Evolutionary conservation across 345 rosid genomes (phyloP).

Genomic region (Bruguiera parviflora): DNA sequence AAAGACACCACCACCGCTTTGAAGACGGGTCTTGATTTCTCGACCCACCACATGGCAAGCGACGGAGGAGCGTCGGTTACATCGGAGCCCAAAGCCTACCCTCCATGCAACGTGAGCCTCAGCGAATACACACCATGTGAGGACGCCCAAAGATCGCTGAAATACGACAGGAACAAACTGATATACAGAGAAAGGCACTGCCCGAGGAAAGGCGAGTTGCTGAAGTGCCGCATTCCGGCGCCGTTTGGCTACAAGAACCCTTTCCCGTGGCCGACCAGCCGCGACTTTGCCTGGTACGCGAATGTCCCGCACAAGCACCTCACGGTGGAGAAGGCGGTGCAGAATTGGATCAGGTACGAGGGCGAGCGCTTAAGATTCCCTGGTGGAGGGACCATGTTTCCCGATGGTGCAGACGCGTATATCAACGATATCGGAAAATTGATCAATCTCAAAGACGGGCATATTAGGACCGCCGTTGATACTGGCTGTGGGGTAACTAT

Average conservation of each 20-base stretch:
- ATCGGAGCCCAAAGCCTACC: conserved; percentile 17
- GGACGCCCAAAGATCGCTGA: conserved; percentile 33
- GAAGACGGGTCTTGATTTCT: conserved; percentile 14
- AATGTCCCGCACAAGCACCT: conserved; percentile 53
- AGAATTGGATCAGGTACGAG: conserved; percentile 49
- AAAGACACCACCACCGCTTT: not conserved
- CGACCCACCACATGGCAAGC: conserved; percentile 9
- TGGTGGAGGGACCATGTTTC: conserved; percentile 58
- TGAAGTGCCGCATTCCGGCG: conserved; percentile 27
- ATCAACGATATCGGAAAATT: conserved; percentile 32
- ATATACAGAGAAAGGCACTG: conserved; percentile 45
- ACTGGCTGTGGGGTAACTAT: conserved; percentile 31
- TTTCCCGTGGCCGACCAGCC: conserved; percentile 43
- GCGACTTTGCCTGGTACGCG: conserved; percentile 45
- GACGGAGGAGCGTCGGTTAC: not conserved
- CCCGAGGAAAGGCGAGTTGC: conserved; percentile 23
- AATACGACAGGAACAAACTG: conserved; percentile 21
- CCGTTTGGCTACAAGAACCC: conserved; percentile 35
- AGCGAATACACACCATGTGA: conserved; percentile 54
- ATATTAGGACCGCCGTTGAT: conserved; percentile 32
- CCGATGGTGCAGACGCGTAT: conserved; percentile 47
- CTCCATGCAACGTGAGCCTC: conserved; percentile 32
- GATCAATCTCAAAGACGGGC: conserved; percentile 26
- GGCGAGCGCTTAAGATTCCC: conserved; percentile 48
- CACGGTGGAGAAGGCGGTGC: conserved; percentile 54